Base-by-base conservation (phyloP, 176 grass and related monocot species). In the Oryza glumipatula region DNA sequence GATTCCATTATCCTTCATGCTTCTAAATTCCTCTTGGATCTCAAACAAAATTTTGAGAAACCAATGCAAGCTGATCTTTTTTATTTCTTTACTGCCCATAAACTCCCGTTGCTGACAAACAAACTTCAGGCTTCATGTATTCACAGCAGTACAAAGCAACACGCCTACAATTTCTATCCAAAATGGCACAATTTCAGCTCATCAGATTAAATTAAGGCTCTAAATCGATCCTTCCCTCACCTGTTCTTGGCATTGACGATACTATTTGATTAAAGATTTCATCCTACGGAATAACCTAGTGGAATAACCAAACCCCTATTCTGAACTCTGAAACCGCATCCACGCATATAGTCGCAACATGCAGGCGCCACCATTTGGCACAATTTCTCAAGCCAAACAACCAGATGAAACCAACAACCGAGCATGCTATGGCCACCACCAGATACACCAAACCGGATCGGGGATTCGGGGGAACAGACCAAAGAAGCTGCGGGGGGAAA, bases 281-380 rank as follows among this genome's bases (percentile, higher is more conserved):
- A 11, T 63, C 43, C 22, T 22, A 63, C 6, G 6, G 74, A 60
- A 49, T 16, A 78, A 70, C 52, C 12, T 6, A 11, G 13, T 5
- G 28, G 44, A 77, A 81, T 49, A 19, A 81, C 36, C 46, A 66
- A 70, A 72, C 52, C 63, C 61, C 61, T 24, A 67, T 24, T 82
- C 69, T 73, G 28, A 35, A 63, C 15, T 10, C 54, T 13, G 13
- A 43, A 65, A 9, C 21, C 11, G 38, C 38, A 15, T n/a, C 28
- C 3, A 68, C 61, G 19, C 46, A 58, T 45, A 69, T 11, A 3
- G 17, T 72, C n/a, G 16, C 22, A 74, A 51, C 39, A 6, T 56
- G 35, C 10, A 6, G 30, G 9, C 19, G 48, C 10, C 51, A 65
- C 43, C 21, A 64, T 76, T 14, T 74, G 4, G 41, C 14, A 24